These are phyloP conservation scores for Vitis hybrid DNA, from an alignment of 177 flowering plant genomes.

Conservation along the genomic window DNA sequence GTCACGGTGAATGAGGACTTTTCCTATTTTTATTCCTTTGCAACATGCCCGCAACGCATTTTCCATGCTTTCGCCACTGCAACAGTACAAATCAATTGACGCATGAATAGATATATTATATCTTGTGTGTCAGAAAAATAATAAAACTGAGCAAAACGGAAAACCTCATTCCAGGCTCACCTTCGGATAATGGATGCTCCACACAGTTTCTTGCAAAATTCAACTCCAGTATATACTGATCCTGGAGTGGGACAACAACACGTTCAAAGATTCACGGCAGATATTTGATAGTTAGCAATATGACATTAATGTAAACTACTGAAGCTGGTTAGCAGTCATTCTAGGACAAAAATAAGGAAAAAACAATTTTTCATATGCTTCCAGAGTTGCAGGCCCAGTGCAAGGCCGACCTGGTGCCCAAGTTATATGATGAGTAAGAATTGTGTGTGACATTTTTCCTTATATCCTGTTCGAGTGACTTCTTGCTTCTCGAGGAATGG, in stretches of 20 bases:
- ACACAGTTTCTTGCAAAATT: conserved; percentile 97
- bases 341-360: too few species aligned
- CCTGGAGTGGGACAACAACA: conserved; percentile 41
- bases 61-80: conserved; percentile 99
- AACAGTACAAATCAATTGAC: not conserved
- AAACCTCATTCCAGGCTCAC: conserved; percentile 48
- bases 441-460: too few species aligned
- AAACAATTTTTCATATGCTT: too few species aligned
- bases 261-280: not conserved
- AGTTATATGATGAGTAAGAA: too few species aligned
- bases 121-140: not conserved
- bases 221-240: conserved; percentile 93
- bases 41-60: conserved; percentile 99
- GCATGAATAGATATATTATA: too few species aligned
- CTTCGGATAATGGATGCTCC: conserved; percentile 97
- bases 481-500: conserved; percentile 97
- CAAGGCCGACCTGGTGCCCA: too few species aligned
- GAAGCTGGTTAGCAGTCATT: too few species aligned
- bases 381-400: too few species aligned
- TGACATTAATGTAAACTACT: too few species aligned
- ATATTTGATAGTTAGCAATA: too few species aligned
- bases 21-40: conserved; percentile 99
- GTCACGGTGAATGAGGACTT: conserved; percentile 93
- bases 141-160: conserved; percentile 1
- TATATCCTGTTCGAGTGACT: conserved; percentile 80